Evolutionary conservation across 106 monocot genomes (phyloP).

Genomic region (Allium sativum): DNA sequence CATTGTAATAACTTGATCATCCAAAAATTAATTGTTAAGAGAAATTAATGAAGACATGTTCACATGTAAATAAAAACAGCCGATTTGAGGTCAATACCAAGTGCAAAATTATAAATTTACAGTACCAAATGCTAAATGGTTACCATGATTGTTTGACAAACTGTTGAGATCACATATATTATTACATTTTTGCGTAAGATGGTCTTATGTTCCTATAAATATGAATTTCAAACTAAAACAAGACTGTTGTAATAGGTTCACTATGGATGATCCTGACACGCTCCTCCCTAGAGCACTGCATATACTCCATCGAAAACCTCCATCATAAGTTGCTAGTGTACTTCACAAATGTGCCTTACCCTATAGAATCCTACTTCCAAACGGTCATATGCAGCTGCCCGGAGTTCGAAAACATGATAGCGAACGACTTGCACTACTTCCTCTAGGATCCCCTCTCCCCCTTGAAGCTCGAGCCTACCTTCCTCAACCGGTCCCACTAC

Average conservation of each 20-base stretch:
- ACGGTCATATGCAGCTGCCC: constrained; percentile 71
- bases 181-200: too few relatives aligned
- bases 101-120: too few relatives aligned
- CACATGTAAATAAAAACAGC: too few relatives aligned
- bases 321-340: constrained; percentile 87
- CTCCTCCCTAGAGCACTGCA: constrained; percentile 45
- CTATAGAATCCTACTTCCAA: constrained; percentile 84
- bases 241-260: constrained; percentile 34
- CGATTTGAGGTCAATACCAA: too few relatives aligned
- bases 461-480: constrained; percentile 45
- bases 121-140: too few relatives aligned
- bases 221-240: too few relatives aligned
- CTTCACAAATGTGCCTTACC: constrained; percentile 55
- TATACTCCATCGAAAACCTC: constrained; percentile 68
- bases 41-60: too few relatives aligned
- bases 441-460: constrained; percentile 69
- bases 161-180: too few relatives aligned
- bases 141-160: too few relatives aligned
- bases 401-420: constrained; percentile 60
- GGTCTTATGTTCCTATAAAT: too few relatives aligned
- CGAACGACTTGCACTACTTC: constrained; percentile 64
- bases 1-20: too few relatives aligned
- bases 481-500: constrained; percentile 46
- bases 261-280: constrained; percentile 85
- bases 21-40: too few relatives aligned